Evolutionary conservation across 2,329 filamentous ascomycete genomes (phyloP), one percentile per base, ranked within the genome.

Genomic region (Colletotrichum plurivorum): DNA sequence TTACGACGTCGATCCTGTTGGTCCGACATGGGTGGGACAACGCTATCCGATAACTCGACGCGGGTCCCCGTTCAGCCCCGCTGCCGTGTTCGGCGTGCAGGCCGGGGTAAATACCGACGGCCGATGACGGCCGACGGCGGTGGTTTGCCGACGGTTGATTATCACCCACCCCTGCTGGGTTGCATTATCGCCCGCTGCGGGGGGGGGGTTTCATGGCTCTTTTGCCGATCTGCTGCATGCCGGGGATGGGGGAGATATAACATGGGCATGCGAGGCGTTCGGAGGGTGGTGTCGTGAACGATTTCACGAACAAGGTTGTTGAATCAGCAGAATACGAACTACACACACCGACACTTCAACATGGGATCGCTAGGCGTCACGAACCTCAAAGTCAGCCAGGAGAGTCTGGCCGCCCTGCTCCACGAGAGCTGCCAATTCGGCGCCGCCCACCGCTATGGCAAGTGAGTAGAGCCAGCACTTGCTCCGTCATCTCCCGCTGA

Each of bases 351-450:
- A 43, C 15, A 16, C 13, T 6, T 43, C 41, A 43, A 43, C 13
- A 43, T 43, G 41, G 41, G 15, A 15, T 43, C 41, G 41, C 16
- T 43, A n/a, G 41, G 41, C 41, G 6, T 15, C 41, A 43, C 41
- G 16, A 43, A n/a, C 41, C 41, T 43, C 15, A 43, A 15, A 2
- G 16, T 43, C 41, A 43, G 41, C 41, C 41, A 43, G 41, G 41
- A 43, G 41, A n/a, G 41, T 13, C 12, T 43, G 16, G 41, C 41
- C 16, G 12, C 10, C 13, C 41, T 43, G 2, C 41, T 43, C 41
- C 41, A 43, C 41, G 41, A 43, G 41, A 43, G 41, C 41, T 75
- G 74, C 75, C 76, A 74, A 77, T 80, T 75, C 75, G 76, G 76
- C 2, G 72, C 74, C 2, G 74, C 75, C 15, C 71, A 77, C 56